These are phyloP conservation scores for Psophocarpus tetragonolobus DNA, from an alignment of 306 rosid species.

Conservation along the genomic window DNA sequence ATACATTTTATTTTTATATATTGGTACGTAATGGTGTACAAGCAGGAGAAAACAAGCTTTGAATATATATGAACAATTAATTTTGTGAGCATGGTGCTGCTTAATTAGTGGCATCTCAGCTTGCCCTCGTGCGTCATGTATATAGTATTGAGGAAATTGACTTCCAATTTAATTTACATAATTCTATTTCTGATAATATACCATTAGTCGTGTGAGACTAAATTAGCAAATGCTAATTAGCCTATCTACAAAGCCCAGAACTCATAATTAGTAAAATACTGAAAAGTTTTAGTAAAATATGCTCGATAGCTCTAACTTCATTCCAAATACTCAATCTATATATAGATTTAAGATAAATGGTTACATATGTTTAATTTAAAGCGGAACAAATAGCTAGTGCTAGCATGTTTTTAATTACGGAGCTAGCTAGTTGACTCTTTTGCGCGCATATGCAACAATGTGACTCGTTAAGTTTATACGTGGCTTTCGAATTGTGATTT, in stretches of 20 bases:
- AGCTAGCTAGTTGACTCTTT: neutral
- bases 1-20: neutral
- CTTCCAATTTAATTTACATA: neutral
- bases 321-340: neutral
- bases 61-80: neutral
- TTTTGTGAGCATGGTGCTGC: neutral
- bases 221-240: neutral
- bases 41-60: neutral
- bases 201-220: neutral
- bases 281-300: neutral
- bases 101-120: neutral
- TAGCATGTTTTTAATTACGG: neutral
- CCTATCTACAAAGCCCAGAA: neutral
- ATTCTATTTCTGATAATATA: neutral
- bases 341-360: neutral
- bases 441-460: neutral
- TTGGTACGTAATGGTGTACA: neutral
- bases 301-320: neutral
- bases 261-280: neutral
- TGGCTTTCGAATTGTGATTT: neutral
- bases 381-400: neutral
- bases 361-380: neutral
- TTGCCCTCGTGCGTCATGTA: neutral
- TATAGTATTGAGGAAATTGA: neutral
- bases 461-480: neutral